Percentiles rank a stretch among this genome's conserved stretches.
phyloP scores from a whole-genome alignment of 23 red algal species.

The Agarophyton chilense region DNA sequence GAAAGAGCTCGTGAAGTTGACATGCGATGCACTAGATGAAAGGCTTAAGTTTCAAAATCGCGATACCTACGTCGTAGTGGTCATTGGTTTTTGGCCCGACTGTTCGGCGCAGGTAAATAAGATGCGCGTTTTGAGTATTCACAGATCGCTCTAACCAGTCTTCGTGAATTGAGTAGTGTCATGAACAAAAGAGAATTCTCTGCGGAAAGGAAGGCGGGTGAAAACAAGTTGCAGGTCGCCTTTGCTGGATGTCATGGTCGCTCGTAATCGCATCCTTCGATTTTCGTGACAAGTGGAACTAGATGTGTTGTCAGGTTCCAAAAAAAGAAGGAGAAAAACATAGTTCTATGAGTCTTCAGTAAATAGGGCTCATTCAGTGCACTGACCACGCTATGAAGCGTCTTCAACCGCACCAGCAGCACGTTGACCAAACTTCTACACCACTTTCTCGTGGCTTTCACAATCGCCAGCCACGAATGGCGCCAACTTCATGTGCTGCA shows the following conservation, averaged over 20 bases:
- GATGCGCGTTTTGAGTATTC: not conserved
- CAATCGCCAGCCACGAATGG: no score
- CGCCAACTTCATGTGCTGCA: no score
- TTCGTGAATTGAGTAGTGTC: not conserved
- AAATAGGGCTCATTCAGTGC: no score
- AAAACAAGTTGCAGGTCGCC: conserved; percentile 16
- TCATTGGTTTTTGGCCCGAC: not conserved
- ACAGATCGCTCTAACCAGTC: not conserved
- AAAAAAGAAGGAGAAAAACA: conserved; percentile 12
- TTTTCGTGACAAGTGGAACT: not conserved
- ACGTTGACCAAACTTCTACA: no score
- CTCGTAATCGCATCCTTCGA: conserved; percentile 8
- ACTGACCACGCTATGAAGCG: no score
- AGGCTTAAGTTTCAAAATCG: not conserved
- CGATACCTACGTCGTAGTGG: not conserved
- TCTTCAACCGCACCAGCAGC: no score
- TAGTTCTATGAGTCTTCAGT: not conserved
- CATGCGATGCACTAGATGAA: not conserved
- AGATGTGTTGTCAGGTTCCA: not conserved
- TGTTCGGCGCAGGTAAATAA: conserved; percentile 2
- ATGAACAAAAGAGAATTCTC: conserved; percentile 19
- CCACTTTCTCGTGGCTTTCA: no score
- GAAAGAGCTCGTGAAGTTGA: not conserved
- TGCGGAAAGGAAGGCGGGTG: not conserved
- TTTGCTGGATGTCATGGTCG: not conserved